phyloP scores from a whole-genome alignment of 306 rosid species.

The Corylus avellana region DNA sequence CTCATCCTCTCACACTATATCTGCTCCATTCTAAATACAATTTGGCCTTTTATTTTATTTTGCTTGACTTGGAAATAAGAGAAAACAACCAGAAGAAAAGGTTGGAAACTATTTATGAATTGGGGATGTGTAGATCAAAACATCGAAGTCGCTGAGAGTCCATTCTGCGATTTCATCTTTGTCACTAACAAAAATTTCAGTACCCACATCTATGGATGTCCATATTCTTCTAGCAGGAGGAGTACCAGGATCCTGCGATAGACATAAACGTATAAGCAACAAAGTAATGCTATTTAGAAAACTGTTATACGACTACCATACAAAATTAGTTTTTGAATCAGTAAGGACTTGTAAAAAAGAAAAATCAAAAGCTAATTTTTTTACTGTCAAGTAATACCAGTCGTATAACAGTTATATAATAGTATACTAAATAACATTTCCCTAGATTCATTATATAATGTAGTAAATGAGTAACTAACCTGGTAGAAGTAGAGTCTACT shows the following conservation, averaged over 20 bases:
- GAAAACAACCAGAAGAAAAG: neutral
- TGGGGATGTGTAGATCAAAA: conserved; percentile 36
- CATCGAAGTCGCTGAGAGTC: conserved; percentile 65
- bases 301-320: no score
- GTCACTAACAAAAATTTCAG: conserved; percentile 69
- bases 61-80: neutral
- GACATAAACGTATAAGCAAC: neutral
- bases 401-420: no score
- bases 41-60: neutral
- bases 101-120: conserved; percentile 8
- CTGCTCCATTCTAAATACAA: neutral
- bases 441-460: neutral
- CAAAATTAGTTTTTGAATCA: no score
- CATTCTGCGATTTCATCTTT: conserved; percentile 78
- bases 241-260: conserved; percentile 64
- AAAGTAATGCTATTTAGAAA: no score
- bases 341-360: no score
- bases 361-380: no score
- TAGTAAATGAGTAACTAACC: conserved; percentile 24
- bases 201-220: conserved; percentile 71
- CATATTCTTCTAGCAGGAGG: conserved; percentile 69
- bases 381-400: no score
- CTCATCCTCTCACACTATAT: neutral
- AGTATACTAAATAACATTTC: no score
- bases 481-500: conserved; percentile 72